Evolutionary conservation across 345 rosid species (phyloP), one percentile per base, ranked within the genome.

Genomic region (Lumnitzera littorea): DNA sequence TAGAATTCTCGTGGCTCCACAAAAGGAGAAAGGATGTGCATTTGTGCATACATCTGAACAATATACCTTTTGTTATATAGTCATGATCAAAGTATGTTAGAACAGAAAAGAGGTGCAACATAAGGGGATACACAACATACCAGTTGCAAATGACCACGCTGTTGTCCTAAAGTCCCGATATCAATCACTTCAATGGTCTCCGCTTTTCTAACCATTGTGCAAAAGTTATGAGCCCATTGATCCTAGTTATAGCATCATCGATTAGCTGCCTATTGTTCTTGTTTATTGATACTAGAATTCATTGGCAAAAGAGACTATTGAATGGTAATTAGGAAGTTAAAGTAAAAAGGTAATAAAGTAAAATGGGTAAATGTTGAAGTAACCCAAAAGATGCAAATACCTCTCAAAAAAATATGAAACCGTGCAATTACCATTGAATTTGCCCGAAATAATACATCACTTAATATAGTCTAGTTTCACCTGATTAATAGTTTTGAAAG

Each of bases 21-120:
- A 46, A 86, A 36, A 0, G 94, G 96, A 2, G 97, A 91, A 25
- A 82, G 78, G 25, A 84, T 84, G 23, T 88, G 96, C 76, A 86
- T 72, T 55, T 75, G 69, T 56, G 62, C 83, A 61, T 72, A 57
- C 77, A 91, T 74, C 97, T 91, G 67, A 66, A 67, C 12, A 7
- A 17, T 65, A 14, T 62, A 20, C 20, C 20, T 20, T 29, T 53
- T 48, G 27, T 46, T 15, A 43, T 16, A 4, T 12, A 16, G 25
- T 23, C 31, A 58, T 16, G 43, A 41, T 41, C 15, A 14, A 8
- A 7, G 16, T 14, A 14, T 50, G 15, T 50, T 50, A 14, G 15
- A 14, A 13, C 13, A 36, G 13, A 12, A 58, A 58, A 43, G 24
- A 48, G 9, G 16, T 14, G 4, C 15, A 53, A 46, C 8, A 51